phyloP scores from a whole-genome alignment of 2,329 filamentous ascomycete species.

The Trichoderma guizhouense region DNA sequence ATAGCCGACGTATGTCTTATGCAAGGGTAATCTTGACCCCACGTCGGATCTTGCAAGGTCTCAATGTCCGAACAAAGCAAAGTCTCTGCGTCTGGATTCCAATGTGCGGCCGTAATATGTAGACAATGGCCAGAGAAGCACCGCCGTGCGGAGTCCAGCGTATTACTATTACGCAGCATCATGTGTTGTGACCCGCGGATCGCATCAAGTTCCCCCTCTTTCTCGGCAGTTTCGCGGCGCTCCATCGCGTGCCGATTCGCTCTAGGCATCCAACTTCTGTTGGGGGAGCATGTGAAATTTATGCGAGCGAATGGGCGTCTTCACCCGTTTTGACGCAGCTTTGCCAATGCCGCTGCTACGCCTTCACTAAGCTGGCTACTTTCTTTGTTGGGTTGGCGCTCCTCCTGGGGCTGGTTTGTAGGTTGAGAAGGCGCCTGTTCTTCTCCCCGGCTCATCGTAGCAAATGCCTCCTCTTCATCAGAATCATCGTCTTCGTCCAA shows the following conservation, averaged over 20 bases:
- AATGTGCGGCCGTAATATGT: not conserved
- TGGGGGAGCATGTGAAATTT: not conserved
- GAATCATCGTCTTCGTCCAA: conserved; percentile 44
- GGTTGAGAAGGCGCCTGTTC: conserved; percentile 37
- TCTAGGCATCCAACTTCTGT: not conserved
- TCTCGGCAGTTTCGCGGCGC: conserved; percentile 11
- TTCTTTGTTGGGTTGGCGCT: conserved; percentile 20
- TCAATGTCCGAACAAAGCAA: not conserved
- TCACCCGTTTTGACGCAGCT: conserved; percentile 43
- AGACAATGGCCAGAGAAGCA: not conserved
- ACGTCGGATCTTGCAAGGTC: not conserved
- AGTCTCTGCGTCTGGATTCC: not conserved
- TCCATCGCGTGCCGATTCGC: not conserved
- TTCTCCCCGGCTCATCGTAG: conserved; percentile 46
- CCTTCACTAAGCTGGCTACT: conserved; percentile 50
- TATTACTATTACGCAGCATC: conserved; percentile 1
- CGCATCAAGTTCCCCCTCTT: not conserved
- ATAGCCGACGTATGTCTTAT: not conserved
- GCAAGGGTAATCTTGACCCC: not conserved
- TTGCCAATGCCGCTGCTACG: conserved; percentile 59
- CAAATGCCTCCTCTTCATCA: conserved; percentile 35
- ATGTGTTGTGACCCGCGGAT: conserved; percentile 1
- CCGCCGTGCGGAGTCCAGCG: not conserved
- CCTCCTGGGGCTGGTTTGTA: conserved; percentile 21
- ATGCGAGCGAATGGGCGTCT: not conserved